Percentiles rank a stretch among this genome's conserved stretches.
phyloP scores from a whole-genome alignment of 2,329 filamentous ascomycete species.

The Rutstroemia sydowiana region DNA sequence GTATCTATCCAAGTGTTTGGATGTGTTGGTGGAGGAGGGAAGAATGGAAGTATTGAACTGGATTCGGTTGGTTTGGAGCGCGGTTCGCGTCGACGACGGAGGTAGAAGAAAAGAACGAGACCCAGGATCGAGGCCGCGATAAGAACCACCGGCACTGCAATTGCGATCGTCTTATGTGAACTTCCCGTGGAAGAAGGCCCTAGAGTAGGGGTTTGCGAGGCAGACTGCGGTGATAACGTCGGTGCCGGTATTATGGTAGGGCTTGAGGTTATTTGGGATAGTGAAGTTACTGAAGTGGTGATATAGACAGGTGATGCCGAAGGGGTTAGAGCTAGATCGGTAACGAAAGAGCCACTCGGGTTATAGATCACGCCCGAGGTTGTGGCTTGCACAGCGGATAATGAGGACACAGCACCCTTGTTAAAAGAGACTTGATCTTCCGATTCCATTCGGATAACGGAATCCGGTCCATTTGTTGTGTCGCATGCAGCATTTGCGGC shows the following conservation, averaged over 20 bases:
- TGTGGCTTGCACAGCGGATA: constrained; percentile 4
- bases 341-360: not conserved
- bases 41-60: constrained; percentile 4
- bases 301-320: not conserved
- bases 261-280: not conserved
- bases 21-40: constrained; percentile 6
- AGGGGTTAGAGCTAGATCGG: not conserved
- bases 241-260: not conserved
- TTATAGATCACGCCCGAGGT: not conserved
- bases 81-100: not conserved
- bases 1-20: constrained; percentile 5
- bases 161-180: not conserved
- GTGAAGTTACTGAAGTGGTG: not conserved
- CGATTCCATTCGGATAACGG: constrained; percentile 3
- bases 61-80: not conserved
- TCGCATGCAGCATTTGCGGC: constrained; percentile 1
- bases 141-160: not conserved
- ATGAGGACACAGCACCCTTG: not conserved
- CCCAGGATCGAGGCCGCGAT: not conserved
- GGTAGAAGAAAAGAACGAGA: not conserved
- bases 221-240: not conserved
- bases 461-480: not conserved
- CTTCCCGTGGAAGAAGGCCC: not conserved
- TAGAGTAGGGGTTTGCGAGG: not conserved
- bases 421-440: constrained; percentile 2